Evolutionary conservation across 1,284 basidiomycete genomes (phyloP), one percentile per base, ranked within the genome.

Genomic region (Leccinum pachyderme): DNA sequence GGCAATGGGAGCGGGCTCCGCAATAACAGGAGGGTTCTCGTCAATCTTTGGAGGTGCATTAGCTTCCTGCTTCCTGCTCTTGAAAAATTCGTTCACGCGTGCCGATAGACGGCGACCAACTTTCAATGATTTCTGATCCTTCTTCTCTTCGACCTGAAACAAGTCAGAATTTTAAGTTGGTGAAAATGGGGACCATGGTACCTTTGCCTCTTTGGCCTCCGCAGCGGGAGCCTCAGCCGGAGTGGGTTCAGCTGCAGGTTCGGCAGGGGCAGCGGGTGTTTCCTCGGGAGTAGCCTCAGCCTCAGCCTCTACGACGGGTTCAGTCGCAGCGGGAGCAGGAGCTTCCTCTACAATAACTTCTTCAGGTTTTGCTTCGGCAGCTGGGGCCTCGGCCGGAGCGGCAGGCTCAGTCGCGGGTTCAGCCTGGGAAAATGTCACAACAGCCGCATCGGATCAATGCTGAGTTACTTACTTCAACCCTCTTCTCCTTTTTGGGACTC

Each of bases 11-110:
- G 77, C 66, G 49, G 87, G 86, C 75, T 89, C 84, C 54, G 87
- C 87, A 60, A 90, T 86, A 77, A 86, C 87, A 54, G 86, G 86
- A 29, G 89, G 87, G 64, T 87, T 80, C 76, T 89, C 88, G 62
- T 91, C 90, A 56, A 94, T 90, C 78, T 93, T 92, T 54, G 92
- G 81, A 52, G 89, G 87, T 7, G 87, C 73, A 45, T 81, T 71
- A 49, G 83, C 79, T 70, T 89, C 89, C 37, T 78, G 68, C 73
- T 84, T 79, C 80, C 85, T 91, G 60, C 83, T 66, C 78, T 87
- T 91, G 81, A 94, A 91, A 73, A 91, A 80, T 55, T 87, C 86
- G 52, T 80, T 80, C 32, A 92, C 84, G 31, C 88, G 88, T 31
- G 85, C 79, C 45, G 90, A 92, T 59, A 92, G 74, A 60, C 90